These are phyloP conservation scores for Lachnellula subtilissima DNA, from an alignment of 2,329 filamentous ascomycete species.

Conservation along the genomic window DNA sequence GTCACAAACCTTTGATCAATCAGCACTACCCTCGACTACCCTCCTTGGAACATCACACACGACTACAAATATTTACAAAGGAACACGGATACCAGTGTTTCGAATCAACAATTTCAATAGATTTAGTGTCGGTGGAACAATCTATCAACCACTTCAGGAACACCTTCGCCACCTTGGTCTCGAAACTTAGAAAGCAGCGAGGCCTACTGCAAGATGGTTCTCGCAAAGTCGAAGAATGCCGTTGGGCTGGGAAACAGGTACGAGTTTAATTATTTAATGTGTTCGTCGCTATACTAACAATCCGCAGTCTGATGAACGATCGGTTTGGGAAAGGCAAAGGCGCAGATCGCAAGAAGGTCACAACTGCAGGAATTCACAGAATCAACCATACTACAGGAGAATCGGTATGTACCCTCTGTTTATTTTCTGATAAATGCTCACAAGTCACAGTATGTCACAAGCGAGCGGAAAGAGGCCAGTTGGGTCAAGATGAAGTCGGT, in stretches of 20 bases:
- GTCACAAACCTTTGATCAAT: slow-evolving; percentile 1
- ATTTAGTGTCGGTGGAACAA: too few relatives aligned
- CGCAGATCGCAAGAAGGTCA: slow-evolving; percentile 69
- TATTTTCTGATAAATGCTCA: slow-evolving; percentile 21
- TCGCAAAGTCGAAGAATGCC: slow-evolving; percentile 90
- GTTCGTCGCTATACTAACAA: slow-evolving; percentile 3
- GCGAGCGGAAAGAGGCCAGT: slow-evolving; percentile 81
- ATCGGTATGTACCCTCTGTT: slow-evolving; percentile 43
- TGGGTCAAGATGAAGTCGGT: slow-evolving; percentile 99
- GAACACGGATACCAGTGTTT: background rate
- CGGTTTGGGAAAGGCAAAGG: slow-evolving; percentile 93
- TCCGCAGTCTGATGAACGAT: slow-evolving; percentile 85
- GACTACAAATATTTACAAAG: background rate
- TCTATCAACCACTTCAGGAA: background rate
- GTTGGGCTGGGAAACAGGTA: slow-evolving; percentile 81
- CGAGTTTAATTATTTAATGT: background rate
- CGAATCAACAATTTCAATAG: too few relatives aligned
- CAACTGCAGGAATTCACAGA: slow-evolving; percentile 48
- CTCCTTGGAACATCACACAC: background rate
- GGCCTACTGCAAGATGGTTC: slow-evolving; percentile 48
- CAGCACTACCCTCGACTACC: background rate
- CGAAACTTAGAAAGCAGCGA: background rate
- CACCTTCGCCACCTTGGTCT: background rate
- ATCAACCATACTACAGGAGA: slow-evolving; percentile 78
- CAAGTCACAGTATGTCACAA: slow-evolving; percentile 70